phyloP scores from a whole-genome alignment of 2,329 filamentous ascomycete genomes.

The Calycina marina region DNA sequence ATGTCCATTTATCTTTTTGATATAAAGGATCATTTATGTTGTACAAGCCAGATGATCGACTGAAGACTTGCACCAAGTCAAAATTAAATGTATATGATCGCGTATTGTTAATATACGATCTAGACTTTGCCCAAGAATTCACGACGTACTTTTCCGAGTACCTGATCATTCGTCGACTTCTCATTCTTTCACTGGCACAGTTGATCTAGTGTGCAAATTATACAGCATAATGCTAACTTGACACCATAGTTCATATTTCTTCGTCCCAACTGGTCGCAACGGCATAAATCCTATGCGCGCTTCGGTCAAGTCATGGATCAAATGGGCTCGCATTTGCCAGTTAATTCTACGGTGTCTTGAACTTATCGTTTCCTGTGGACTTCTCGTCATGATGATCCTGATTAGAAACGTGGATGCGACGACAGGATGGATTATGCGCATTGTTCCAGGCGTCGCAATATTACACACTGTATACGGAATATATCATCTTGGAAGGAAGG shows the following conservation, averaged over 20 bases:
- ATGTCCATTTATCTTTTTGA: constrained; percentile 28
- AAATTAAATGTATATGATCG: no score
- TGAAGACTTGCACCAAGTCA: no score
- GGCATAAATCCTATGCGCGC: constrained; percentile 52
- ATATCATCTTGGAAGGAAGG: constrained; percentile 61
- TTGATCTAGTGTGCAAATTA: no score
- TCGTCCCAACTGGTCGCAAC: constrained; percentile 46
- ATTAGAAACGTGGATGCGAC: constrained; percentile 51
- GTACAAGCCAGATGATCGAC: no score
- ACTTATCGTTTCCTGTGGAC: constrained; percentile 52
- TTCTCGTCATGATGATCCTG: constrained; percentile 64
- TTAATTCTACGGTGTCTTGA: constrained; percentile 52
- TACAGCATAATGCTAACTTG: constrained; percentile 8
- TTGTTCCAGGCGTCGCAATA: constrained; percentile 64
- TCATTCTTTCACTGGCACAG: no score
- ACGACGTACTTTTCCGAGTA: no score
- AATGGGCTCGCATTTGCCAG: constrained; percentile 53
- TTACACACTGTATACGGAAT: constrained; percentile 63
- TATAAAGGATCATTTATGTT: no score
- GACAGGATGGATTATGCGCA: constrained; percentile 61
- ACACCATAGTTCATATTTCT: constrained; percentile 34
- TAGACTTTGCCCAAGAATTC: no score
- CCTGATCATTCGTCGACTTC: no score
- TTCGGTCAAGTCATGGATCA: constrained; percentile 56
- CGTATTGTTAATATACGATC: no score